Evolutionary conservation across 148 eudicot species (phyloP).

Genomic region (Camellia japonica): DNA sequence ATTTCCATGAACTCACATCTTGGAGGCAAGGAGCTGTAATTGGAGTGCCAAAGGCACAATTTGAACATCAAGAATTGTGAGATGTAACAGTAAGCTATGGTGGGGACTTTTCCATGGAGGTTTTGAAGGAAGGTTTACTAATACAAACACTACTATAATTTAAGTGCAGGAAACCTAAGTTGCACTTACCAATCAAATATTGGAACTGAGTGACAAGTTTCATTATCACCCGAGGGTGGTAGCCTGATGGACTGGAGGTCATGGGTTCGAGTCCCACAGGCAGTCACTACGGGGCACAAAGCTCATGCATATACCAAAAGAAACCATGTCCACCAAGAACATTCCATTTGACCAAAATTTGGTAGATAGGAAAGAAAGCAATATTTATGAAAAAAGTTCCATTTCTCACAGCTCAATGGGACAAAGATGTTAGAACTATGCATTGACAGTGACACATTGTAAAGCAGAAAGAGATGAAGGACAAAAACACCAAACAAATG

Average conservation of each 20-base stretch:
- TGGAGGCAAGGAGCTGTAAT: slow-evolving; percentile 8
- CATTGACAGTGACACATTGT: not conserved
- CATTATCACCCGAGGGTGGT: too few relatives aligned
- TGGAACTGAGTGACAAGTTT: too few relatives aligned
- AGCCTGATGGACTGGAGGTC: too few relatives aligned
- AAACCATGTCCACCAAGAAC: not conserved
- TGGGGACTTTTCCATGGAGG: too few relatives aligned
- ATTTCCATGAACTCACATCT: not conserved
- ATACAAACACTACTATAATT: too few relatives aligned
- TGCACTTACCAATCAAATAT: too few relatives aligned
- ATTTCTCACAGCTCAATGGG: slow-evolving; percentile 1
- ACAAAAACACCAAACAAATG: not conserved
- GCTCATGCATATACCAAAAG: not conserved
- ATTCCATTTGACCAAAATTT: slow-evolving; percentile 8
- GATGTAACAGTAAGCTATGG: too few relatives aligned
- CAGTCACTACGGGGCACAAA: too few relatives aligned
- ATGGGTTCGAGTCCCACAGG: too few relatives aligned
- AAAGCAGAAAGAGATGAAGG: not conserved
- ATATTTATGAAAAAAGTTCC: not conserved
- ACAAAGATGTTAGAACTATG: not conserved
- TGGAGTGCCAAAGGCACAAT: not conserved
- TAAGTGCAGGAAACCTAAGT: too few relatives aligned
- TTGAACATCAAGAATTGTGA: not conserved
- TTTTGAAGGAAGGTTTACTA: too few relatives aligned
- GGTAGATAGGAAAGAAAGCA: not conserved